A percentile compares a stretch with the other conserved stretches of the same genome.
Evolutionary conservation across 306 rosid genomes (phyloP).

Genomic region (Leucaena leucocephala): DNA sequence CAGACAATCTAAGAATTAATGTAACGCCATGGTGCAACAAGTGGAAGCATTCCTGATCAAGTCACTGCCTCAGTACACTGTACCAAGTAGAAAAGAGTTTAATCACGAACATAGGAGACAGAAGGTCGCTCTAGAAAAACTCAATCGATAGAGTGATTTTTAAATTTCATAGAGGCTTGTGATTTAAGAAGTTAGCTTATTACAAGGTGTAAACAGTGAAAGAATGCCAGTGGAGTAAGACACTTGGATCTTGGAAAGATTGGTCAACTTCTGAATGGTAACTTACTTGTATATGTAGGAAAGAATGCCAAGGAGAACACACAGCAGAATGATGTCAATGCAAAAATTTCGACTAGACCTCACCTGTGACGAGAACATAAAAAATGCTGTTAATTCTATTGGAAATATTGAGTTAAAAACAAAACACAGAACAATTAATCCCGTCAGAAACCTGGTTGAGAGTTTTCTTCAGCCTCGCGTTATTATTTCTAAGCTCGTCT

Average conservation of each 20-base stretch:
- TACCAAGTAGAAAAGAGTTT: constrained; percentile 27
- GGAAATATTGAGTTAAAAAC: constrained; percentile 16
- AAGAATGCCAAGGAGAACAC: constrained; percentile 76
- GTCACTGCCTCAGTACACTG: constrained; percentile 60
- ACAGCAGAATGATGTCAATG: constrained; percentile 79
- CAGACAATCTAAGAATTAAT: constrained; percentile 29
- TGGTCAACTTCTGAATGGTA: constrained; percentile 6
- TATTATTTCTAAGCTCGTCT: constrained; percentile 64
- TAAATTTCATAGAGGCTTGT: background rate
- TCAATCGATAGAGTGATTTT: background rate
- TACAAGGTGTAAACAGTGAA: constrained; percentile 1
- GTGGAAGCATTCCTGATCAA: constrained; percentile 35
- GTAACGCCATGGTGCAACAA: constrained; percentile 29
- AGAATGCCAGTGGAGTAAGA: background rate
- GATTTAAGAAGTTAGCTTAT: background rate
- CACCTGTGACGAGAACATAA: constrained; percentile 54
- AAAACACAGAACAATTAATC: constrained; percentile 22
- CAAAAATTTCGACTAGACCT: constrained; percentile 88
- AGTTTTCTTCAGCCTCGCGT: constrained; percentile 73
- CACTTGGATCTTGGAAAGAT: constrained; percentile 10
- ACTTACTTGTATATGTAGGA: constrained; percentile 76
- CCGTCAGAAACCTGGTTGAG: constrained; percentile 62
- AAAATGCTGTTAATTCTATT: constrained; percentile 20
- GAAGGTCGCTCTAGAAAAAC: background rate
- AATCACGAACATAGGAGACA: background rate